phyloP scores from a whole-genome alignment of 768 basidiomycete genomes.

The Pleurotus eryngii region DNA sequence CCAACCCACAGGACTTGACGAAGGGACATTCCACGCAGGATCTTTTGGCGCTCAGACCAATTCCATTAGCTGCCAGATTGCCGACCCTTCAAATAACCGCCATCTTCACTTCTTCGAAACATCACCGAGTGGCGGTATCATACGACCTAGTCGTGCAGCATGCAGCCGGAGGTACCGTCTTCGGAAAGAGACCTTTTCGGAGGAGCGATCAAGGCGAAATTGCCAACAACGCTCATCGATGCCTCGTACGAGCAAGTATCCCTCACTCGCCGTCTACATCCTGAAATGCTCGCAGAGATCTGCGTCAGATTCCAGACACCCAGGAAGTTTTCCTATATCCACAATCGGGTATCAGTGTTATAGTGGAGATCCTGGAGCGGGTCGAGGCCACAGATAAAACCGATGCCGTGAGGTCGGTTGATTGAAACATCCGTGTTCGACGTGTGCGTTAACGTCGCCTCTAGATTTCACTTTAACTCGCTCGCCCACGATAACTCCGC shows the following conservation, averaged over 20 bases:
- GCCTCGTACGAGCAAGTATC: slow-evolving; percentile 65
- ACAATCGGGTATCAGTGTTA: slow-evolving; percentile 65
- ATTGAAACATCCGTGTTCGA: slow-evolving; percentile 10
- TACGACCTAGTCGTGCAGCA: too few species aligned
- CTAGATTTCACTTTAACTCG: slow-evolving; percentile 87
- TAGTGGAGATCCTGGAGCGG: slow-evolving; percentile 80
- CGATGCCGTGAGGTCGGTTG: slow-evolving; percentile 67
- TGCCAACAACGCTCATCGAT: slow-evolving; percentile 66
- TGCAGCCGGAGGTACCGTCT: slow-evolving; percentile 4
- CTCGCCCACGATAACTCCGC: slow-evolving; percentile 91
- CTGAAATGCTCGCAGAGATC: slow-evolving; percentile 27
- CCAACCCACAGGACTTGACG: too few species aligned
- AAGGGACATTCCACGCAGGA: too few species aligned
- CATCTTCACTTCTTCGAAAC: too few species aligned
- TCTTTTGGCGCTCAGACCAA: too few species aligned
- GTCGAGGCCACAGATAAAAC: slow-evolving; percentile 54
- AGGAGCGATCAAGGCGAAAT: slow-evolving; percentile 68
- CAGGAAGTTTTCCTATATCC: slow-evolving; percentile 90
- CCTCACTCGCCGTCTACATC: not conserved
- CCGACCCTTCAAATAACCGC: too few species aligned
- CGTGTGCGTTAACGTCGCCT: not conserved
- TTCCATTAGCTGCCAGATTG: too few species aligned
- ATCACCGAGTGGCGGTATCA: too few species aligned
- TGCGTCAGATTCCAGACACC: slow-evolving; percentile 88
- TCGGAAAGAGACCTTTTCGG: slow-evolving; percentile 67